Evolutionary conservation across 1,284 basidiomycete species (phyloP).

Genomic region (Melampsora abietis-canadensis): DNA sequence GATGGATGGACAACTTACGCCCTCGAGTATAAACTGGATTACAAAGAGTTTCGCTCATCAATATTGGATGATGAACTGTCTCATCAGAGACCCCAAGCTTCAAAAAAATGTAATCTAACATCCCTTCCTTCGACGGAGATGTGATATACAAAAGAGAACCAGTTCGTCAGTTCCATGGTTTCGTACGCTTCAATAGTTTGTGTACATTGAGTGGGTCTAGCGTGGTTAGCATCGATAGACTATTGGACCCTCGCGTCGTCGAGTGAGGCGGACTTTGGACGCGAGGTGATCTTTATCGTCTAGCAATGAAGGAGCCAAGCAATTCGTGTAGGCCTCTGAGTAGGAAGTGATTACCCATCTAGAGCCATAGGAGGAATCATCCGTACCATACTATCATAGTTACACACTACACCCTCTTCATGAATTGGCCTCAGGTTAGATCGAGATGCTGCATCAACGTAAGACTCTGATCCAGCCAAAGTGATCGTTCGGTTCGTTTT

Average conservation of each 20-base stretch:
- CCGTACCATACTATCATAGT: conserved; percentile 83
- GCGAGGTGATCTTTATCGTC: not conserved
- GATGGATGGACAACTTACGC: conserved; percentile 59
- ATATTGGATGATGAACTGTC: conserved; percentile 78
- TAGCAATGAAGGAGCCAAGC: not conserved
- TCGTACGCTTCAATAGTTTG: not conserved
- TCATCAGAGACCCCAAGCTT: conserved; percentile 50
- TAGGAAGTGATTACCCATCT: conserved; percentile 21
- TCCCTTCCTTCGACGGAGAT: conserved; percentile 19
- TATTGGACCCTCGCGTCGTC: not conserved
- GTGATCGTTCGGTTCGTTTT: conserved; percentile 73
- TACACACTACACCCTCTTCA: conserved; percentile 84
- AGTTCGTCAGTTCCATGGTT: not conserved
- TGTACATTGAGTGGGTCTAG: too few species aligned
- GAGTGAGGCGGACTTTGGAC: not conserved
- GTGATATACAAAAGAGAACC: not conserved
- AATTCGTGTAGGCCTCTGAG: conserved; percentile 42
- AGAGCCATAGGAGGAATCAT: not conserved
- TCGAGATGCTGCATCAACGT: conserved; percentile 74
- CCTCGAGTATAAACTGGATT: conserved; percentile 85
- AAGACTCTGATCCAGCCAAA: conserved; percentile 78
- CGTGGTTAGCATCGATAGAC: not conserved
- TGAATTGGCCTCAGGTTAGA: conserved; percentile 74
- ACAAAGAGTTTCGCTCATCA: conserved; percentile 89
- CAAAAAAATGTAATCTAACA: conserved; percentile 37